Evolutionary conservation across 169 alveolate species (phyloP).

Genomic region (Eimeria acervulina): DNA sequence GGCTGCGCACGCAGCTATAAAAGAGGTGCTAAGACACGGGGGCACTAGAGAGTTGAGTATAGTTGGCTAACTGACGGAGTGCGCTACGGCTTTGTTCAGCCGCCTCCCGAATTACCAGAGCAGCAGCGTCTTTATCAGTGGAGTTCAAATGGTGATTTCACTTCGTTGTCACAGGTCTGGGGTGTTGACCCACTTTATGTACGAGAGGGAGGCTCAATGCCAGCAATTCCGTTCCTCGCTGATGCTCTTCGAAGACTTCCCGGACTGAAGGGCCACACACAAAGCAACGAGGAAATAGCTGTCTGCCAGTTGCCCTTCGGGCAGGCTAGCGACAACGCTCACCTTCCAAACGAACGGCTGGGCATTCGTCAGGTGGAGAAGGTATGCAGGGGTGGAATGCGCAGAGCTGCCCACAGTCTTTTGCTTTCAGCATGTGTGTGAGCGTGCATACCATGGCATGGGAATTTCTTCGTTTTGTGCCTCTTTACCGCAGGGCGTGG

Average conservation of each 20-base stretch:
- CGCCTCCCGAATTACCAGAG: neutral
- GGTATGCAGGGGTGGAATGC: conserved; percentile 20
- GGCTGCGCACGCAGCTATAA: conserved; percentile 68
- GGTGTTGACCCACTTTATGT: conserved; percentile 79
- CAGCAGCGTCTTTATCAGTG: neutral
- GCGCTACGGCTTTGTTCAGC: neutral
- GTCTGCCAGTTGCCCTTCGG: conserved; percentile 83
- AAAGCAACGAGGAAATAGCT: conserved; percentile 53
- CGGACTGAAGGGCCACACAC: neutral
- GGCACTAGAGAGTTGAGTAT: neutral
- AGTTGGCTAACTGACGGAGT: neutral
- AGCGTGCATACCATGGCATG: neutral
- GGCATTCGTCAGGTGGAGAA: conserved; percentile 73
- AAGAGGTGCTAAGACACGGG: conserved; percentile 20
- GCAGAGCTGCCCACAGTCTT: neutral
- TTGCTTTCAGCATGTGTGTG: neutral
- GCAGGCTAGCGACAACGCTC: conserved; percentile 84
- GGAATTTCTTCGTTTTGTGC: conserved; percentile 18
- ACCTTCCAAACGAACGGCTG: conserved; percentile 83
- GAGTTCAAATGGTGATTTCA: neutral
- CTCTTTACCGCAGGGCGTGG: conserved; percentile 62
- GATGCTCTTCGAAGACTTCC: conserved; percentile 59
- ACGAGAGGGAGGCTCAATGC: conserved; percentile 86
- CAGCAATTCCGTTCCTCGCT: conserved; percentile 71
- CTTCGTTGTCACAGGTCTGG: conserved; percentile 68